phyloP scores from a whole-genome alignment of 2,329 filamentous ascomycete genomes.

The Colletotrichum tabaci region DNA sequence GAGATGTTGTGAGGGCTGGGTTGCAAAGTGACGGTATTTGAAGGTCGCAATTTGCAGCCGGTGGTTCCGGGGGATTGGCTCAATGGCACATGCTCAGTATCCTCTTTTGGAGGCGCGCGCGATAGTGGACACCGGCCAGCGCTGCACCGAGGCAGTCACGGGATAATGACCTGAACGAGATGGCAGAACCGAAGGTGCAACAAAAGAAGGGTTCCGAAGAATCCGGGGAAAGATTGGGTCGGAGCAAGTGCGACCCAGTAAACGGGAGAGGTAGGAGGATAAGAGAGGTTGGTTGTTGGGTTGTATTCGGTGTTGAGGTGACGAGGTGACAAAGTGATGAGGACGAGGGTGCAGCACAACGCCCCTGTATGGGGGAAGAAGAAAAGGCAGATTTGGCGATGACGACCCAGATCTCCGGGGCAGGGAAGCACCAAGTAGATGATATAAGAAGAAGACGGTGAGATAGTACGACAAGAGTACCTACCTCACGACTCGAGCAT shows the following conservation, averaged over 20 bases:
- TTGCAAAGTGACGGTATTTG: conserved; percentile 20
- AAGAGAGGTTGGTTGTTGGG: background rate
- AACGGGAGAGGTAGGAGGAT: conserved; percentile 4
- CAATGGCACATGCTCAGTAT: conserved; percentile 40
- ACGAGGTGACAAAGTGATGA: background rate
- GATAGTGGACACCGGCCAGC: conserved; percentile 38
- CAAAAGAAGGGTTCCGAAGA: background rate
- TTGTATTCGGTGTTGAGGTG: conserved; percentile 21
- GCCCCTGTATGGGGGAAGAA: conserved; percentile 1
- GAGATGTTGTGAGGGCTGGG: background rate
- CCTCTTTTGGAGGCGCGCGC: conserved; percentile 31
- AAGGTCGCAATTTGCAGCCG: conserved; percentile 33
- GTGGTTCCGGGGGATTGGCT: conserved; percentile 36
- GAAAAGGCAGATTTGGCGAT: conserved; percentile 15
- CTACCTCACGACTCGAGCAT: conserved; percentile 11
- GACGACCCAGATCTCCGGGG: conserved; percentile 5
- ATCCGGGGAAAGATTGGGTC: conserved; percentile 23
- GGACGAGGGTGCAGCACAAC: conserved; percentile 21
- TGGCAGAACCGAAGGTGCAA: conserved; percentile 13
- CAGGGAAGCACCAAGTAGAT: conserved; percentile 31
- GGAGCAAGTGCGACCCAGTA: background rate
- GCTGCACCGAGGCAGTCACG: conserved; percentile 33
- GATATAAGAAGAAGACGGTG: conserved; percentile 25
- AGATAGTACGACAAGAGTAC: conserved; percentile 7
- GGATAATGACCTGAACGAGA: conserved; percentile 31